phyloP scores from a whole-genome alignment of 352 stramenopile genomes.

The Peronospora destructor region DNA sequence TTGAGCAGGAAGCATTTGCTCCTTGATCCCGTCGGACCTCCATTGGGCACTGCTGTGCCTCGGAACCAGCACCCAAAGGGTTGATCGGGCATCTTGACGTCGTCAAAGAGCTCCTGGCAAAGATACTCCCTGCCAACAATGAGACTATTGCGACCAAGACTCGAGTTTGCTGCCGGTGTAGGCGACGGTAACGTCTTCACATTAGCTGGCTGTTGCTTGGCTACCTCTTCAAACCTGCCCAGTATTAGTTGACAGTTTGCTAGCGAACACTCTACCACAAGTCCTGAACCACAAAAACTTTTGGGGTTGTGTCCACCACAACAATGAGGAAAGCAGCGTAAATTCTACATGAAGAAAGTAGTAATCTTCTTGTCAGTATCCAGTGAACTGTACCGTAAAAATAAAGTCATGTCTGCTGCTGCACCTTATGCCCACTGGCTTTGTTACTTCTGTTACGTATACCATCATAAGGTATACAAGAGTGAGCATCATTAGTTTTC shows the following conservation, averaged over 20 bases:
- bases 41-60: conserved; percentile 36
- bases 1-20: conserved; percentile 66
- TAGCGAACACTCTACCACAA: conserved; percentile 63
- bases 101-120: conserved; percentile 52
- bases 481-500: neutral
- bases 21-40: neutral
- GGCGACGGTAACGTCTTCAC: conserved; percentile 8
- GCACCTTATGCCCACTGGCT: conserved; percentile 69
- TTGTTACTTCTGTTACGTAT: conserved; percentile 65
- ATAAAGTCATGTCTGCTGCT: neutral
- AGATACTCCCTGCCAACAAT: conserved; percentile 41
- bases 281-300: conserved; percentile 75
- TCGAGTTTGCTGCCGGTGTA: conserved; percentile 21
- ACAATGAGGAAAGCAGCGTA: conserved; percentile 80
- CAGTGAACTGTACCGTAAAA: too few species aligned
- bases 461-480: too few species aligned
- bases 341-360: conserved; percentile 28
- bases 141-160: conserved; percentile 26
- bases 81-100: conserved; percentile 75
- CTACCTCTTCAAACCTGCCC: conserved; percentile 65
- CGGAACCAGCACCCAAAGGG: conserved; percentile 72
- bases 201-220: conserved; percentile 28
- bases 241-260: conserved; percentile 55
- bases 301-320: conserved; percentile 79
- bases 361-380: neutral